Conservation (phyloP, 1,284 basidiomycete species). For the Taiwanofungus camphoratus region DNA sequence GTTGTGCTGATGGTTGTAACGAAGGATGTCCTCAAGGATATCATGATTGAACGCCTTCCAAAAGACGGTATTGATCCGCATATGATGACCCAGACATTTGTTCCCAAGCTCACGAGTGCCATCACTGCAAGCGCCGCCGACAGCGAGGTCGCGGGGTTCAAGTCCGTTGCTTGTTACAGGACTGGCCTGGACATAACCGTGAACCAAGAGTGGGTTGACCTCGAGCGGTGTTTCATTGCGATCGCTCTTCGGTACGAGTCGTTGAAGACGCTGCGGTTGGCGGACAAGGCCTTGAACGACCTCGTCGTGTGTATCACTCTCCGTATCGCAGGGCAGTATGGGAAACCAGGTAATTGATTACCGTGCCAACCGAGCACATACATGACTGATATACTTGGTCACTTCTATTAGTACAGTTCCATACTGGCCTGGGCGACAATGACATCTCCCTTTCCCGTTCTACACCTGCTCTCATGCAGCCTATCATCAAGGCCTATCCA, state of each 20-base stretch:
- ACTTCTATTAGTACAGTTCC: conserved; percentile 62
- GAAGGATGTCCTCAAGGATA: conserved; percentile 31
- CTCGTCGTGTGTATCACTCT: conserved; percentile 53
- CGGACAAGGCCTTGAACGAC: conserved; percentile 61
- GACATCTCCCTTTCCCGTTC: conserved; percentile 56
- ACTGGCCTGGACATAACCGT: conserved; percentile 55
- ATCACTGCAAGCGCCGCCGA: conserved; percentile 35
- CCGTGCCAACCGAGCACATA: neutral
- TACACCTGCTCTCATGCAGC: conserved; percentile 62
- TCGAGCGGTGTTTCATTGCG: conserved; percentile 16
- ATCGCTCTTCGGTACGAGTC: conserved; percentile 17
- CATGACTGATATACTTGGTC: neutral
- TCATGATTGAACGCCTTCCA: conserved; percentile 26
- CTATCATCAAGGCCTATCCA: conserved; percentile 58
- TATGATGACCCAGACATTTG: conserved; percentile 30
- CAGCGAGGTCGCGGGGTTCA: conserved; percentile 59
- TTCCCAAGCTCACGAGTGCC: conserved; percentile 24
- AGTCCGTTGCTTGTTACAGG: conserved; percentile 70
- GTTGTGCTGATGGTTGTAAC: neutral
- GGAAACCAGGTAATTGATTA: conserved; percentile 49
- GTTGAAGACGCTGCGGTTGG: conserved; percentile 39
- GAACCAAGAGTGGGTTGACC: conserved; percentile 4
- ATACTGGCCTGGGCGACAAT: conserved; percentile 72
- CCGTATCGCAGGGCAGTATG: conserved; percentile 40
- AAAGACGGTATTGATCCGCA: conserved; percentile 8